These are phyloP conservation scores for Aplosporella prunicola DNA, from an alignment of 2,329 filamentous ascomycete genomes.

Conservation along the genomic window DNA sequence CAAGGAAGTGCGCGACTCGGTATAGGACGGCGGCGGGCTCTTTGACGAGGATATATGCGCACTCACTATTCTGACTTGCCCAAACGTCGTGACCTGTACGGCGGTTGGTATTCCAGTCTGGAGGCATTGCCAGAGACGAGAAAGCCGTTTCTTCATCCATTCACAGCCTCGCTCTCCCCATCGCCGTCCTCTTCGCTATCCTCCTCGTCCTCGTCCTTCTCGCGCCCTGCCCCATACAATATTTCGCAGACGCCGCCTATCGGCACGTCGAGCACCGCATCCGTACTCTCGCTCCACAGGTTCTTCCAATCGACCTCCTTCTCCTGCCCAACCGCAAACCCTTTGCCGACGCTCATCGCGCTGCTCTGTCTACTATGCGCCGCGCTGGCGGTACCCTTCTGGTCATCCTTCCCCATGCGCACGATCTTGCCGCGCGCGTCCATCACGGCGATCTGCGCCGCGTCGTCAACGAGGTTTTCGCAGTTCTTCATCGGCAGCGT, in stretches of 20 bases:
- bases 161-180: too few relatives aligned
- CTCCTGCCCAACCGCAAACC: constrained; percentile 26
- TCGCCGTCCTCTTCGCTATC: background rate
- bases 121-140: too few relatives aligned
- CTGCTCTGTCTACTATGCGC: constrained; percentile 29
- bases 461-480: constrained; percentile 87
- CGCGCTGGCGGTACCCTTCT: constrained; percentile 30
- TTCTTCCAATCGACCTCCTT: constrained; percentile 60
- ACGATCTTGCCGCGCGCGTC: constrained; percentile 50
- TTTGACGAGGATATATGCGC: too few relatives aligned
- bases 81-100: too few relatives aligned
- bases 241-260: constrained; percentile 92
- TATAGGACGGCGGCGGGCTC: too few relatives aligned
- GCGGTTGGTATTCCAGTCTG: too few relatives aligned
- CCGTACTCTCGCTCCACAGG: constrained; percentile 86
- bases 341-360: constrained; percentile 30
- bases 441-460: constrained; percentile 74
- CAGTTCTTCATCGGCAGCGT: constrained; percentile 71
- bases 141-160: too few relatives aligned
- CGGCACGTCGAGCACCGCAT: constrained; percentile 95
- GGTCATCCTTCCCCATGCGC: constrained; percentile 25
- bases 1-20: too few relatives aligned
- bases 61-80: too few relatives aligned
- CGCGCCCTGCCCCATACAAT: constrained; percentile 61
- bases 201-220: constrained; percentile 15